These are phyloP conservation scores for Vitellaria paradoxa DNA, from an alignment of 179 eudicot species.

Conservation along the genomic window DNA sequence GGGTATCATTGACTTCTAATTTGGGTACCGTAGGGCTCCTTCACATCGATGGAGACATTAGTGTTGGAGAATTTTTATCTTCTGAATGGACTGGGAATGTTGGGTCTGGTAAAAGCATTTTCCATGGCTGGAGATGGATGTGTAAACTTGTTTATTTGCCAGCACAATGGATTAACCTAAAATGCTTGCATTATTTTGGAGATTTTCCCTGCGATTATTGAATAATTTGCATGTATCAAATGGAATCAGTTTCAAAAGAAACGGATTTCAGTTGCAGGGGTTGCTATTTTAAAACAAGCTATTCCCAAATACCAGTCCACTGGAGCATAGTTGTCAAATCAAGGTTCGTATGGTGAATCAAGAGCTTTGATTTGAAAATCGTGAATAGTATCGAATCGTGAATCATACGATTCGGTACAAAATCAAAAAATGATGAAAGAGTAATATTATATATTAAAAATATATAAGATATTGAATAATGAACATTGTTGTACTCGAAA, in stretches of 20 bases:
- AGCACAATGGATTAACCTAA: not conserved
- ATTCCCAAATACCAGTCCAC: not conserved
- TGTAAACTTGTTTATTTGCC: not conserved
- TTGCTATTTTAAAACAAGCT: not conserved
- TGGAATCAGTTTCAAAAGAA: not conserved
- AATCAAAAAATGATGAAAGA: too few species aligned
- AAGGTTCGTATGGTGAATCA: too few species aligned
- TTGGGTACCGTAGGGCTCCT: not conserved
- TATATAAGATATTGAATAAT: too few species aligned
- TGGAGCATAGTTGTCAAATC: too few species aligned
- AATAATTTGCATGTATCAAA: not conserved
- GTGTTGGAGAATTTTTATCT: not conserved
- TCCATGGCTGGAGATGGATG: not conserved
- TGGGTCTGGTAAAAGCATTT: not conserved
- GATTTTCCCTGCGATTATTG: not conserved
- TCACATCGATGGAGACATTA: not conserved
- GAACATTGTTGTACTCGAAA: too few species aligned
- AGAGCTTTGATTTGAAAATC: too few species aligned
- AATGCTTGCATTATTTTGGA: not conserved
- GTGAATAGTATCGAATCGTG: too few species aligned
- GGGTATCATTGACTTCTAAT: not conserved
- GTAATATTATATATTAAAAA: too few species aligned
- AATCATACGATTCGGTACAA: too few species aligned
- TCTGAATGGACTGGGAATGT: conserved; percentile 1
- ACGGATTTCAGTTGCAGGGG: not conserved